Base-by-base conservation (phyloP, 2,329 filamentous ascomycete genomes). In the Epichloe coenophiala region DNA sequence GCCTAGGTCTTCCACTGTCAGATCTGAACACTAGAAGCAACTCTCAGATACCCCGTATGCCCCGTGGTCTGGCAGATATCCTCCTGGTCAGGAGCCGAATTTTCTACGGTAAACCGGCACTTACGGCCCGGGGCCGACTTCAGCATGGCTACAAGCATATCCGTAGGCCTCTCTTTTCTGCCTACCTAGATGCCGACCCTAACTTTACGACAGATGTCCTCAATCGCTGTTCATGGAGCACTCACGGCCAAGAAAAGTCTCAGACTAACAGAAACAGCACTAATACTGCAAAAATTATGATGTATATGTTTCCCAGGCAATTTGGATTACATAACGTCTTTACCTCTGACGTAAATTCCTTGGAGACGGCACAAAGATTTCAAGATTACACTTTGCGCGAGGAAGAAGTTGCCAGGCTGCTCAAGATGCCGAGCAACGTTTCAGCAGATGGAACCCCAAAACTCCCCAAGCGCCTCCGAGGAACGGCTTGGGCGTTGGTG, bases 261-360 rank as follows among this genome's bases (percentile, higher is more conserved):
- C 23, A 19, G 5, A 17, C n/a, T 15, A 33, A 21, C 9, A 42
- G 45, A 23, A 57, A 60, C 15, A 51, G 71, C 1, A 61, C 66
- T 13, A 76, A 84, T 55, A 86, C 81, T 0, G 61, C 81, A 11
- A 86, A 85, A 57, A 68, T 95, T 19, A 80, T 95, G 77, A 93
- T 91, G 72, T 91, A 97, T 65, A 82, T 98, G 1, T 98, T 98
- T 58, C 93, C 93, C 35, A 77, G 84, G 11, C 90, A 97, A 60
- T 97, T 95, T 61, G 80, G 80, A 13, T 71, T 98, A 3, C 88
- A 95, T 61, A 98, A 97, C 65, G 88, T 85, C n/a, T 96, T 97
- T 62, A 88, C 82, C 0, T 86, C 82, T 5, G 68, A 71, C 3
- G 74, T 84, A 15, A 77, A 93, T 62, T 63, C 62, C 21, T 75